Base-by-base conservation (phyloP, 306 rosid genomes). In the Castanopsis chinensis region DNA sequence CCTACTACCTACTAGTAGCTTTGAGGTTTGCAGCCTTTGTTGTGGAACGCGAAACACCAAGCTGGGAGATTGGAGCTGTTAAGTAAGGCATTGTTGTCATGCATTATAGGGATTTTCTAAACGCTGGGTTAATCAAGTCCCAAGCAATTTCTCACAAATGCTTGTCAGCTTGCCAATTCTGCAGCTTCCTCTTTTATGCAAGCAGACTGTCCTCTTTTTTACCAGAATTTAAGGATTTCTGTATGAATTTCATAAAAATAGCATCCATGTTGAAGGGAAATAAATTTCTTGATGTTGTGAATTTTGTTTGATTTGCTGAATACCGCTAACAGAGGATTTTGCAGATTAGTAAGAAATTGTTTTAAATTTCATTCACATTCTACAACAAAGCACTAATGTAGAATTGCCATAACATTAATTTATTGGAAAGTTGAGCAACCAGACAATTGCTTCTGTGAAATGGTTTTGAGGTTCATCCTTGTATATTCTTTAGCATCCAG, bases 331-430 rank as follows among this genome's bases (percentile, higher is more conserved):
- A 65, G n/a, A 17, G 23, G 20, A 80, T 85, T 78, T 69, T 57
- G 75, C 57, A 73, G 59, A 77, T 77, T 76, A 79, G 90, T 86
- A 74, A 76, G 89, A 53, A 37, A 13, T 30, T 69, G 65, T 55
- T 83, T 82, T 85, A 80, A 81, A 83, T 83, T 84, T 80, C 77
- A 52, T 70, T 74, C 78, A 79, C 75, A 76, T 74, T 79, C 83
- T 79, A 61, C 82, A 71, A 72, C 41, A 60, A 77, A 61, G 82
- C 69, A 64, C 74, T 60, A 10, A n/a, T 75, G 73, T 59, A 72
- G 35, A 78, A 57, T 33, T 84, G 69, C 6, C 35, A 78, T 41
- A 8, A 1, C 49, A 41, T 41, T 6, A 9, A 6, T 41, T 41
- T 41, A 1, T 8, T 41, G 49, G 49, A 41, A 41, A 41, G 7